A percentile compares a stretch with the other conserved stretches of the same genome.
Evolutionary conservation across 2,329 filamentous ascomycete genomes (phyloP).

Genomic region (Paraconiothyrium brasiliense): DNA sequence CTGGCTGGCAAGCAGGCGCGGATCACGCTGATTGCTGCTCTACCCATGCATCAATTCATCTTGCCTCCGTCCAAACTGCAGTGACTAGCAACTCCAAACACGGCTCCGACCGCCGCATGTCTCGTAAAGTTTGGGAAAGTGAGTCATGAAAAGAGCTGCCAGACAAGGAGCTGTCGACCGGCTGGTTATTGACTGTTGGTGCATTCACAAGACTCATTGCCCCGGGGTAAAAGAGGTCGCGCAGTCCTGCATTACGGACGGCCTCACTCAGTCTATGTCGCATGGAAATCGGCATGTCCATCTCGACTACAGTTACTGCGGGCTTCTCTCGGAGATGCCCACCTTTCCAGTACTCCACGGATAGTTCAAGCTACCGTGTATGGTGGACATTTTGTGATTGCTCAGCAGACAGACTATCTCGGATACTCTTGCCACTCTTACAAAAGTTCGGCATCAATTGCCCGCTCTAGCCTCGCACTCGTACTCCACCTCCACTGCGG

Average conservation of each 20-base stretch:
- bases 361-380: not conserved
- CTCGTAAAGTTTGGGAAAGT: not conserved
- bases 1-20: not conserved
- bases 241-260: not conserved
- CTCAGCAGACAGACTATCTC: not conserved
- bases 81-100: not conserved
- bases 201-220: not conserved
- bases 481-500: slow-evolving; percentile 3
- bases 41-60: not conserved
- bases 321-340: not conserved
- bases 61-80: not conserved
- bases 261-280: not conserved
- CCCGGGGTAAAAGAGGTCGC: not conserved
- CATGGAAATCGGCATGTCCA: not conserved
- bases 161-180: not conserved
- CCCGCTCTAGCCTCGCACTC: not conserved
- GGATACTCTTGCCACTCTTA: not conserved
- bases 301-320: not conserved
- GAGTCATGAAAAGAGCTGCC: not conserved
- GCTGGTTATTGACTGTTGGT: not conserved
- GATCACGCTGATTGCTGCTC: not conserved
- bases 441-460: not conserved
- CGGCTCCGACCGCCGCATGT: not conserved
- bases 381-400: not conserved
- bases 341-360: not conserved